Evolutionary conservation across 2,329 filamentous ascomycete genomes (phyloP).

Genomic region (Aspergillus brunneoviolaceus): DNA sequence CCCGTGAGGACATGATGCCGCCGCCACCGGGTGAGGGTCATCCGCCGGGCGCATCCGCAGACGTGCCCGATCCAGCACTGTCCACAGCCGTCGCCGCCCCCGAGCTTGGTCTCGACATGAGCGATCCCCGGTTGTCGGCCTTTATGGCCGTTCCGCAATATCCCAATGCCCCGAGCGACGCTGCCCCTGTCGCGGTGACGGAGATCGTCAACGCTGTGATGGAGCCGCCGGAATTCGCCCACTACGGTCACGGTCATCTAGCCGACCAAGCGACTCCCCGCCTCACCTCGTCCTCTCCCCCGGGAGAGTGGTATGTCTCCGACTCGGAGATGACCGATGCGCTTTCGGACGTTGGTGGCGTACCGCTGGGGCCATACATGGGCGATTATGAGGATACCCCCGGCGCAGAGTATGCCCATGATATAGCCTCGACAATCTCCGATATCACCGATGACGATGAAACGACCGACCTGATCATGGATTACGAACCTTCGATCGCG

Average conservation of each 20-base stretch:
- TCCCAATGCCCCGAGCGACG: slow-evolving; percentile 22
- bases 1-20: slow-evolving; percentile 7
- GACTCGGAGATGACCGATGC: slow-evolving; percentile 27
- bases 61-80: too few relatives aligned
- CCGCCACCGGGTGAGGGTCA: slow-evolving; percentile 2
- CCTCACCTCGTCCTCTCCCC: slow-evolving; percentile 15
- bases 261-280: neutral
- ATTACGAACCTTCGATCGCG: slow-evolving; percentile 24
- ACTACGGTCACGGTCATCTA: neutral
- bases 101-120: slow-evolving; percentile 3
- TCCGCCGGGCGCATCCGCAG: neutral
- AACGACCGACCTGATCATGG: slow-evolving; percentile 23
- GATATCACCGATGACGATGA: slow-evolving; percentile 20
- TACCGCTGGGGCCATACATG: slow-evolving; percentile 20
- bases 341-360: slow-evolving; percentile 22
- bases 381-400: slow-evolving; percentile 18
- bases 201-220: slow-evolving; percentile 33
- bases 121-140: slow-evolving; percentile 27
- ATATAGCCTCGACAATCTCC: slow-evolving; percentile 24
- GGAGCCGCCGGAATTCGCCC: slow-evolving; percentile 10
- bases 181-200: slow-evolving; percentile 22
- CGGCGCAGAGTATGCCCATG: slow-evolving; percentile 3
- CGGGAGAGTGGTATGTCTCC: slow-evolving; percentile 22
- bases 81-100: neutral
- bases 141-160: slow-evolving; percentile 32